These are phyloP conservation scores for Blastobotrys malaysiensis DNA, from an alignment of 1,139 yeast genomes.

Conservation along the genomic window DNA sequence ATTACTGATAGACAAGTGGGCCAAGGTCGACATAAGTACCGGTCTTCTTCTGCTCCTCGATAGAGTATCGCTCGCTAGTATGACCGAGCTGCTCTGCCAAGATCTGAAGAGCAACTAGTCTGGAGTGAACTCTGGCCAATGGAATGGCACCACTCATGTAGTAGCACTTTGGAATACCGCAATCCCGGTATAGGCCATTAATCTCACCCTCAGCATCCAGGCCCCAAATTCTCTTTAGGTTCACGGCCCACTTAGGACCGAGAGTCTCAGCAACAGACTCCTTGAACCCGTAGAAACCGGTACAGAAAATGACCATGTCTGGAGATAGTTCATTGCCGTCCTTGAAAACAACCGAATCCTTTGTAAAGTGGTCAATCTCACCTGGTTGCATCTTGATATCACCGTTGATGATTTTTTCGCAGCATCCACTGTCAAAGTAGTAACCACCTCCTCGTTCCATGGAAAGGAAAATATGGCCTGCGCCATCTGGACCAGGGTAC, in stretches of 20 bases:
- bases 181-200: conserved; percentile 16
- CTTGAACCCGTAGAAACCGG: conserved; percentile 42
- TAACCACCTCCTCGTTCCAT: conserved; percentile 43
- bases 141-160: conserved; percentile 21
- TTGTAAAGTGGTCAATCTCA: conserved; percentile 33
- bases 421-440: conserved; percentile 43
- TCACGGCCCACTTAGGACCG: conserved; percentile 9
- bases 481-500: conserved; percentile 41
- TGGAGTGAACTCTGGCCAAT: conserved; percentile 18
- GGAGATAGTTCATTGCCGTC: conserved; percentile 37
- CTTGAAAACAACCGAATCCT: conserved; percentile 36
- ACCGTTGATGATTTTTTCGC: conserved; percentile 37
- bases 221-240: conserved; percentile 20
- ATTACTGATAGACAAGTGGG: conserved; percentile 1
- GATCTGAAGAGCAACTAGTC: conserved; percentile 22
- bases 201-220: conserved; percentile 22
- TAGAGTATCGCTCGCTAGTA: conserved; percentile 15
- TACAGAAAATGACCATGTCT: conserved; percentile 41
- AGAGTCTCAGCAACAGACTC: conserved; percentile 37
- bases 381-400: conserved; percentile 38
- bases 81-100: conserved; percentile 19
- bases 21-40: conserved; percentile 9
- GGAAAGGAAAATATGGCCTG: conserved; percentile 41
- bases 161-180: conserved; percentile 20
- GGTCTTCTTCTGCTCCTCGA: conserved; percentile 15